Evolutionary conservation across 208 protist species (phyloP).

Genomic region (Trypanosoma grayi): DNA sequence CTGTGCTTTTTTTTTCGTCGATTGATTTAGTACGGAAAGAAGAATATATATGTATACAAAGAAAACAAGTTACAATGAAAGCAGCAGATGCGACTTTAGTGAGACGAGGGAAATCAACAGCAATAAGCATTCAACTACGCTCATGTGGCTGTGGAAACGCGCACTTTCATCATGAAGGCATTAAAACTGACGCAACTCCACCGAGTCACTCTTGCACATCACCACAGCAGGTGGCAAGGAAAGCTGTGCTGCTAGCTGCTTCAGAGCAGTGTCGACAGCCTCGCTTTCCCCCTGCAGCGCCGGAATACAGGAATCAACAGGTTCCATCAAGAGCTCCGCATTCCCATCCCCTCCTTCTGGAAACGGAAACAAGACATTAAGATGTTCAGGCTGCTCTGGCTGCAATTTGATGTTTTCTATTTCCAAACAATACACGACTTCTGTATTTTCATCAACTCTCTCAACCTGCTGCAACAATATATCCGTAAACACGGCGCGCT

Average conservation of each 20-base stretch:
- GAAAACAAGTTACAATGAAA: neutral
- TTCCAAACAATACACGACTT: conserved; percentile 69
- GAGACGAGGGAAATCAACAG: too few species aligned
- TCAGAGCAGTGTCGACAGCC: neutral
- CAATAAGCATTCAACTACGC: neutral
- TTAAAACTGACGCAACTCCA: conserved; percentile 11
- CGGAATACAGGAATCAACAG: conserved; percentile 14
- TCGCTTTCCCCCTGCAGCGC: neutral
- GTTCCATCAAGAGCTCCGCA: conserved; percentile 53
- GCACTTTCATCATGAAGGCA: neutral
- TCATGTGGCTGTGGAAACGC: neutral
- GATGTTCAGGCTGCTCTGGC: conserved; percentile 39
- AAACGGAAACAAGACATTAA: conserved; percentile 54
- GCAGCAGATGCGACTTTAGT: too few species aligned
- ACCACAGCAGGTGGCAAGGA: neutral
- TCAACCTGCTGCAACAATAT: conserved; percentile 76
- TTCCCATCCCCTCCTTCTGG: conserved; percentile 38
- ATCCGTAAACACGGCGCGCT: conserved; percentile 68
- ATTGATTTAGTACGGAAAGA: neutral
- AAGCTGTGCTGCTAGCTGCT: conserved; percentile 1
- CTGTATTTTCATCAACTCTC: conserved; percentile 49
- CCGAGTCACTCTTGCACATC: conserved; percentile 2
- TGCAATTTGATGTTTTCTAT: conserved; percentile 61
- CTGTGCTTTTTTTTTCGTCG: neutral
- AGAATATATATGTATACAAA: conserved; percentile 5